Conservation (phyloP, 2,329 filamentous ascomycete species). For the Aspergillus sojae region DNA sequence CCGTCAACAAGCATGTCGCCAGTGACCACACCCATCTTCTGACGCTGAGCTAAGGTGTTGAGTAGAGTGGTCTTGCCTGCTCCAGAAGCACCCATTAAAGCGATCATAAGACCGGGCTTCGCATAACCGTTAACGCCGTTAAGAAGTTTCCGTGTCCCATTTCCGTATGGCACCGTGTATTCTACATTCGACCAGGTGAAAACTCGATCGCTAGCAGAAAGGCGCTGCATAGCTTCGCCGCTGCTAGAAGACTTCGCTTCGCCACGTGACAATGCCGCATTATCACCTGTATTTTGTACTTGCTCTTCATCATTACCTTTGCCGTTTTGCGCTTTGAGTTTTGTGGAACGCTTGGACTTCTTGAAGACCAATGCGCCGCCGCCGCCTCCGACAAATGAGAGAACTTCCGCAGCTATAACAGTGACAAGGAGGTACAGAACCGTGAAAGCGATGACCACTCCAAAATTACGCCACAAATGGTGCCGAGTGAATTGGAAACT, state of each 20-base stretch:
- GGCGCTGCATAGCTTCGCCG: slow-evolving; percentile 40
- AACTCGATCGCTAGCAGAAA: slow-evolving; percentile 62
- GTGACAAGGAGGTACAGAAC: slow-evolving; percentile 75
- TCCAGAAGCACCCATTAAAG: slow-evolving; percentile 78
- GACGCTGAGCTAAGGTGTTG: slow-evolving; percentile 75
- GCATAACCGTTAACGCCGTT: slow-evolving; percentile 75
- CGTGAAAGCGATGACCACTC: slow-evolving; percentile 74
- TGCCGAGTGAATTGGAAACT: slow-evolving; percentile 60
- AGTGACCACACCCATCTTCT: slow-evolving; percentile 64
- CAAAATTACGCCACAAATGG: slow-evolving; percentile 73
- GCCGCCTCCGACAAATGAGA: slow-evolving; percentile 64
- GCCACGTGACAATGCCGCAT: slow-evolving; percentile 32
- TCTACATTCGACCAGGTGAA: slow-evolving; percentile 73
- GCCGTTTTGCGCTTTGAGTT: slow-evolving; percentile 50
- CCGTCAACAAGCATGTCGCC: slow-evolving; percentile 76
- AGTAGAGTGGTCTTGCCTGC: slow-evolving; percentile 84
- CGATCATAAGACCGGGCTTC: slow-evolving; percentile 78
- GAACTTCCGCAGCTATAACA: slow-evolving; percentile 67
- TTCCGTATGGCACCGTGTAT: slow-evolving; percentile 72
- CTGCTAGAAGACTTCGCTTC: slow-evolving; percentile 29
- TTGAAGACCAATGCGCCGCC: slow-evolving; percentile 74
- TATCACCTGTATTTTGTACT: slow-evolving; percentile 33
- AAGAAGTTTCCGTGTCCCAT: slow-evolving; percentile 63
- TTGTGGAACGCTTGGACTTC: slow-evolving; percentile 64
- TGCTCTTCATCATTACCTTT: slow-evolving; percentile 63